Evolutionary conservation across 2,329 filamentous ascomycete species (phyloP), one percentile per base, ranked within the genome.

Genomic region (Trichothecium roseum): DNA sequence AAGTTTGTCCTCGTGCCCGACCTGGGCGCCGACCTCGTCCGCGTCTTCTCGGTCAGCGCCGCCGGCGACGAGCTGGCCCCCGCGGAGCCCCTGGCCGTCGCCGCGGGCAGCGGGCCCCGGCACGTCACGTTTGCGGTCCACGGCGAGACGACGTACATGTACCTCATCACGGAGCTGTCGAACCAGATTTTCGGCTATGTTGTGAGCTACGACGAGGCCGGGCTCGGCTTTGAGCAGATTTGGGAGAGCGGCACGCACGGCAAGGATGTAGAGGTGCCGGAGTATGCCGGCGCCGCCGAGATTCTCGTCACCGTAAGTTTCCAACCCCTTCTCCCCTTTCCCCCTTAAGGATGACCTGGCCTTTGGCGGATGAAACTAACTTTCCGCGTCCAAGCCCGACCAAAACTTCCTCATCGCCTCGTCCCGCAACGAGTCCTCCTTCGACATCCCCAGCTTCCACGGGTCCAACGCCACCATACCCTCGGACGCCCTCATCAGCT

Each of bases 401-500:
- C 61, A 67, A 40, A 70, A 67, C 26, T 83, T 76, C 60, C 52
- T 87, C 35, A 64, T 82, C 44, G 68, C 81, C 29, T 81, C 78
- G 3, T 82, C 81, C 42, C 78, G 84, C 41, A 70, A 72, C 49
- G 79, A 81, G 49, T 63, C 60, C 30, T 57, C 66, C 16, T 70
- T 78, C 50, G 48, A 48, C 12, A 62, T 72, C 37, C 56, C 63
- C 38, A 64, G 64, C 54, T 53, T 57, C 26, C 62, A 69, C 46
- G 37, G 55, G 39, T 41, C 47, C 44, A 61, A 68, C 49, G 65
- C 63, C 8, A 41, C 46, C 10, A 61, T 76, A 37, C 50, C 64
- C 8, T 79, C 78, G 1, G 80, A 84, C 53, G 71, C 80, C 1
- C 57, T 88, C 36, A 67, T 79, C 40, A 75, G 65, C 30, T 84